Conservation (phyloP, 2,329 filamentous ascomycete species). For the Fusarium bulbicola region DNA sequence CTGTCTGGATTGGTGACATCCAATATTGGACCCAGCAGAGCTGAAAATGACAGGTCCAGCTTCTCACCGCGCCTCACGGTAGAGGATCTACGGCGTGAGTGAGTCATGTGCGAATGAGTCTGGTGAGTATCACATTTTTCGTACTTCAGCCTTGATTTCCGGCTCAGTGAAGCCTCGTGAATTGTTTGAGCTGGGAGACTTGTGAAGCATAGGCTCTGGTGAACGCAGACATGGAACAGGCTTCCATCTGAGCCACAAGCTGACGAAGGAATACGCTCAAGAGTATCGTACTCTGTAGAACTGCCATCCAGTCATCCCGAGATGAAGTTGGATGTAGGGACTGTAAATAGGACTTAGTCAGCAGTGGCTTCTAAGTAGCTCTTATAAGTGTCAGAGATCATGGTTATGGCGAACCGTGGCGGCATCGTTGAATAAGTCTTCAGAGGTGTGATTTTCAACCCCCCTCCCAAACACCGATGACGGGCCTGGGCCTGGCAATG, state of each 20-base stretch:
- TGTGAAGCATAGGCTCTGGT: not conserved
- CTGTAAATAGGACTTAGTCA: not conserved
- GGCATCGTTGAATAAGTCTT: not conserved
- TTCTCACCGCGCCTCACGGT: not conserved
- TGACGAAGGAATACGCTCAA: not conserved
- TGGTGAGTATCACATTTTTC: not conserved
- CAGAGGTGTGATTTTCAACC: not conserved
- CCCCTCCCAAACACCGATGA: not conserved
- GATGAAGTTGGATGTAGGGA: not conserved
- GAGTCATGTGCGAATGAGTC: not conserved
- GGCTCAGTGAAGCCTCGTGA: not conserved
- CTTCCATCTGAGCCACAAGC: not conserved
- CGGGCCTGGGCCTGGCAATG: not conserved
- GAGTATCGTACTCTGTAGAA: not conserved
- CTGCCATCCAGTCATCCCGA: not conserved
- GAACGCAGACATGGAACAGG: not conserved
- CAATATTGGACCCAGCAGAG: not conserved
- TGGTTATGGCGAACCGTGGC: not conserved
- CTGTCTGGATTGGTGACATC: not conserved
- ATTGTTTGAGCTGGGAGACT: not conserved
- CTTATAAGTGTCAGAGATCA: too few relatives aligned
- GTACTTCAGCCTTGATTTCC: not conserved
- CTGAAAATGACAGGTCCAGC: not conserved
- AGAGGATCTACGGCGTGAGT: not conserved
- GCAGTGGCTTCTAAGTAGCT: not conserved